These are phyloP conservation scores for Carex parvula DNA, from an alignment of 176 grass and related monocot genomes.

Conservation along the genomic window DNA sequence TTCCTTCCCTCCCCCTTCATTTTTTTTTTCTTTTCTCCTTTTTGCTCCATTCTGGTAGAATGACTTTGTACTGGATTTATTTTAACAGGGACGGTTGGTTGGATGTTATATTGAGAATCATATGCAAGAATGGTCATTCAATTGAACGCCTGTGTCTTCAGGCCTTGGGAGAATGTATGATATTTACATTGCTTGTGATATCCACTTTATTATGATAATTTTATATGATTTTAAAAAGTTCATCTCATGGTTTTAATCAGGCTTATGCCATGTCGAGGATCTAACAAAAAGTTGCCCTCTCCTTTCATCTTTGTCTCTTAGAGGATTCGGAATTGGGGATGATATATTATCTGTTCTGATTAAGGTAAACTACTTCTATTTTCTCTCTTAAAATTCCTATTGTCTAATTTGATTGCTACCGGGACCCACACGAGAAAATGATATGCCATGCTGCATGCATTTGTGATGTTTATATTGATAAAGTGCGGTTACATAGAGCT, in stretches of 20 bases:
- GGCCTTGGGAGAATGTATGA: not conserved
- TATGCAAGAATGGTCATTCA: not conserved
- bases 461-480: not conserved
- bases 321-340: not conserved
- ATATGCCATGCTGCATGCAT: not conserved
- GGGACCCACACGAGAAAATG: not conserved
- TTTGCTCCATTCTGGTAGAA: not conserved
- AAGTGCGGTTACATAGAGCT: not conserved
- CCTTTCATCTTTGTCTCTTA: conserved; percentile 21
- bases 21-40: not conserved
- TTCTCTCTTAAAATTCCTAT: not conserved
- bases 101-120: not conserved
- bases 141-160: conserved; percentile 4
- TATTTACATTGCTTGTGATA: not conserved
- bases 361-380: conserved; percentile 1
- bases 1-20: too few species aligned
- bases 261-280: not conserved
- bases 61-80: not conserved
- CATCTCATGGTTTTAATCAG: not conserved
- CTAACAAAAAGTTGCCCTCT: conserved; percentile 3
- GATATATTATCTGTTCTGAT: not conserved
- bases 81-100: not conserved
- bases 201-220: not conserved
- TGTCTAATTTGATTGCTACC: not conserved
- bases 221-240: not conserved